Percentiles rank a stretch among this genome's conserved stretches.
These are phyloP conservation scores for Odontarrhena argentea DNA, from an alignment of 345 rosid genomes.

Conservation along the genomic window DNA sequence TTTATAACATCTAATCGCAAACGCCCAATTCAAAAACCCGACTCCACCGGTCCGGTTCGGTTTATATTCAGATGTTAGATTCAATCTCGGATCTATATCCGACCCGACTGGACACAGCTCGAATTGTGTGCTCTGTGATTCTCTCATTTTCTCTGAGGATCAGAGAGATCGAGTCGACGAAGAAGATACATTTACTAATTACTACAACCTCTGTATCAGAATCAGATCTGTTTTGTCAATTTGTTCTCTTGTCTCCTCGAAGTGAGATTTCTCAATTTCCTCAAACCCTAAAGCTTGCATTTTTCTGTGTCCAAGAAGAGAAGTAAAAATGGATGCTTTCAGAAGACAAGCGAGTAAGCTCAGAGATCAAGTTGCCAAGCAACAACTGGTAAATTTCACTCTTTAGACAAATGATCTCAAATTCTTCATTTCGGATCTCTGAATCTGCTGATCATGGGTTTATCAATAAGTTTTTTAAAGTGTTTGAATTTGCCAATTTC, in stretches of 20 bases:
- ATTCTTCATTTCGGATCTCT: neutral
- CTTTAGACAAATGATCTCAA: too few relatives aligned
- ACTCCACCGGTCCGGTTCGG: neutral
- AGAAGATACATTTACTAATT: conserved; percentile 14
- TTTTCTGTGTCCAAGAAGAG: neutral
- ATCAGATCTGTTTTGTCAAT: conserved; percentile 33
- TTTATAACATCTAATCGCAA: neutral
- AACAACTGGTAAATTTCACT: conserved; percentile 56
- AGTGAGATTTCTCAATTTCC: neutral
- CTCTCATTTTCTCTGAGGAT: conserved; percentile 2
- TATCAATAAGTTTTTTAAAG: too few relatives aligned
- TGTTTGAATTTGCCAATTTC: neutral
- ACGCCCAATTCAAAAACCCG: conserved; percentile 9
- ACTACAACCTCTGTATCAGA: conserved; percentile 22
- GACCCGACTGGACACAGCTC: conserved; percentile 24
- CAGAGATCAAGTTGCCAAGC: conserved; percentile 95
- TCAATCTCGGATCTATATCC: conserved; percentile 1
- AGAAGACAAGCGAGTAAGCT: conserved; percentile 93
- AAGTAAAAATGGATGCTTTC: conserved; percentile 68
- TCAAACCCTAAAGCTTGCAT: conserved; percentile 5
- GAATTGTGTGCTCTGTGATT: conserved; percentile 21
- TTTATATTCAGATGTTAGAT: conserved; percentile 3
- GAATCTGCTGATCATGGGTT: too few relatives aligned
- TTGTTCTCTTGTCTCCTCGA: conserved; percentile 12
- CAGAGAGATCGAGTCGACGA: conserved; percentile 27